Conservation (phyloP, 192 early-diverging fungal genomes). For the Linnemannia exigua region DNA sequence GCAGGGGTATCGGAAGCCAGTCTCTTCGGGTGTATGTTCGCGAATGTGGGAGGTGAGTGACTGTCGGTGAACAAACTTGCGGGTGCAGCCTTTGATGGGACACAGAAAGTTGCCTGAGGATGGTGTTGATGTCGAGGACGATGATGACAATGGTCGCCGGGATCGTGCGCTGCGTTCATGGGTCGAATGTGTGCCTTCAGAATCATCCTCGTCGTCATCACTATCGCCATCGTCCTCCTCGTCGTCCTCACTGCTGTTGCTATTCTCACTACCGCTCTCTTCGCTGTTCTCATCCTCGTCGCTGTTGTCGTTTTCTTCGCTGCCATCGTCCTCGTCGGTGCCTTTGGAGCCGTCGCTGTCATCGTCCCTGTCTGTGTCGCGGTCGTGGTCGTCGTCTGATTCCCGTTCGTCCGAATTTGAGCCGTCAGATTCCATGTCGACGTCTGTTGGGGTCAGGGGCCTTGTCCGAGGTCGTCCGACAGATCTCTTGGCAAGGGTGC, state of each 20-base stretch:
- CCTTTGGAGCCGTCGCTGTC: background rate
- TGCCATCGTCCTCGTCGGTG: background rate
- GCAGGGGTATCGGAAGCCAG: background rate
- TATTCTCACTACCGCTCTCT: background rate
- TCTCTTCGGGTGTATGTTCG: background rate
- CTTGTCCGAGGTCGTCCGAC: conserved; percentile 1
- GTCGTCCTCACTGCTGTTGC: background rate
- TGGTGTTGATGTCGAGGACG: background rate
- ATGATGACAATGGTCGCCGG: background rate
- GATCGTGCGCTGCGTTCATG: background rate
- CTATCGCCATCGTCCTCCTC: background rate
- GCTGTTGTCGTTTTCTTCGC: background rate
- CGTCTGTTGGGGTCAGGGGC: background rate
- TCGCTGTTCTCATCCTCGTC: background rate
- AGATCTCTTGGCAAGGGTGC: background rate
- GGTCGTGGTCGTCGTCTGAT: background rate
- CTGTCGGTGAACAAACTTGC: background rate
- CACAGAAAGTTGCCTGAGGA: background rate
- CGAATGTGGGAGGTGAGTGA: background rate
- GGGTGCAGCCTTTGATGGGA: conserved; percentile 5
- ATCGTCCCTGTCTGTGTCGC: background rate
- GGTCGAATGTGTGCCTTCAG: background rate
- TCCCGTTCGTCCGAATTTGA: conserved; percentile 1
- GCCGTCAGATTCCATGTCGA: background rate
- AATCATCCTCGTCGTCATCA: background rate